A percentile compares a stretch with the other conserved stretches of the same genome.
These are phyloP conservation scores for Candida tunisiensis DNA, from an alignment of 1,139 yeast genomes.

Conservation along the genomic window DNA sequence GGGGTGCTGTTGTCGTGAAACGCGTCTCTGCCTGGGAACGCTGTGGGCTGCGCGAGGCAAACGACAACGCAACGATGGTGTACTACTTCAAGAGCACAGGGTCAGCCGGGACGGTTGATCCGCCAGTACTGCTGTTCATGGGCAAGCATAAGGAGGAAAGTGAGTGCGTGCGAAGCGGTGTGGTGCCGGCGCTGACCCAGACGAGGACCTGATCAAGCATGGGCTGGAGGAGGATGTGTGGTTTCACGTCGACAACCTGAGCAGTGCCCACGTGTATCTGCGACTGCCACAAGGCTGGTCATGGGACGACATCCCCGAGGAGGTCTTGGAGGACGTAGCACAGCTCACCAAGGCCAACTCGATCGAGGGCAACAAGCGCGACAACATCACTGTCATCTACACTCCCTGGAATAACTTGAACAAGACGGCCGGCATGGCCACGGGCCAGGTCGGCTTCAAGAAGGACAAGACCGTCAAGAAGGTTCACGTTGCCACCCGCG, in stretches of 20 bases:
- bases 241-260: conserved; percentile 67
- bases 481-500: conserved; percentile 37
- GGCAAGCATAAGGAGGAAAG: conserved; percentile 65
- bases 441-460: conserved; percentile 68
- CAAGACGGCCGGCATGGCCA: conserved; percentile 60
- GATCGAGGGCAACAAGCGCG: conserved; percentile 59
- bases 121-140: conserved; percentile 34
- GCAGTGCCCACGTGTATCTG: conserved; percentile 71
- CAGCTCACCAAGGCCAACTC: conserved; percentile 73
- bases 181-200: conserved; percentile 6
- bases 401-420: conserved; percentile 65
- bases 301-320: conserved; percentile 34
- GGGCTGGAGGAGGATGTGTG: conserved; percentile 60
- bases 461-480: conserved; percentile 40
- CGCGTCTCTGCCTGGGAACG: too few relatives aligned
- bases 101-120: conserved; percentile 15
- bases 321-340: conserved; percentile 41
- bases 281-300: conserved; percentile 29
- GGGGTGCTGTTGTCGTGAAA: neutral
- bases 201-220: conserved; percentile 53
- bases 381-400: conserved; percentile 51
- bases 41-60: neutral
- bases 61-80: conserved; percentile 27
- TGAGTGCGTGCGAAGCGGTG: conserved; percentile 7
- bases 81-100: conserved; percentile 37